Evolutionary conservation across 1,139 yeast species (phyloP), one percentile per base, ranked within the genome.

Genomic region (Blastobotrys serpentis): DNA sequence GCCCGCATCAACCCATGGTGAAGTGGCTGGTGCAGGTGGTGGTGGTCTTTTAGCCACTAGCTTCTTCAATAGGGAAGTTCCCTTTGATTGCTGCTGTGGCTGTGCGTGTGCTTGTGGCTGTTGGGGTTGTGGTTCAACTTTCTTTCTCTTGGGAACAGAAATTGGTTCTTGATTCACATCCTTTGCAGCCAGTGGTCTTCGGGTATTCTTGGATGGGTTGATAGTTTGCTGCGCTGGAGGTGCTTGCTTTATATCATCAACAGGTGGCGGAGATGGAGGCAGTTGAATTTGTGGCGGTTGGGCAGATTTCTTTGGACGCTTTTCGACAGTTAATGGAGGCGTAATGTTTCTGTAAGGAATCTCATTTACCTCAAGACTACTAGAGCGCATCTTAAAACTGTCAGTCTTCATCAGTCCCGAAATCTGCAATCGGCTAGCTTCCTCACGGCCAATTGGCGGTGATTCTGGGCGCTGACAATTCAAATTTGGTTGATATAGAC

Each of bases 401-500:
- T 63, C 66, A 13, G 61, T 60, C 39, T 59, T 55, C 25, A 59
- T 59, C 37, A 60, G 51, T 17, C 59, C 61, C 13, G 63, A 47
- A 37, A 62, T 60, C 47, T 56, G 63, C 45, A 63, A 54, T 44
- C 62, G 55, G 19, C 39, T 42, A 13, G 18, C 42, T 41, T 41
- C 40, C 8, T 19, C 25, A 10, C 11, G 40, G 4, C 10, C 23
- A n/a, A n/a, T n/a, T n/a, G n/a, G n/a, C n/a, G n/a, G n/a, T n/a
- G 40, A n/a, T 6, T 19, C n/a, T 3, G n/a, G 6, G 5, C 25
- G 10, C 3, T 11, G 40, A 7, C 10, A 3, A 7, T 33, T 19
- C 32, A 29, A 29, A 4, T 29, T 14, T n/a, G 40, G 40, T 18
- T 17, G 22, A 7, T 36, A 19, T 6, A 40, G 36, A 10, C 36